Evolutionary conservation across 1,139 yeast genomes (phyloP).

Genomic region (Kurtzmaniella quercitrusa): DNA sequence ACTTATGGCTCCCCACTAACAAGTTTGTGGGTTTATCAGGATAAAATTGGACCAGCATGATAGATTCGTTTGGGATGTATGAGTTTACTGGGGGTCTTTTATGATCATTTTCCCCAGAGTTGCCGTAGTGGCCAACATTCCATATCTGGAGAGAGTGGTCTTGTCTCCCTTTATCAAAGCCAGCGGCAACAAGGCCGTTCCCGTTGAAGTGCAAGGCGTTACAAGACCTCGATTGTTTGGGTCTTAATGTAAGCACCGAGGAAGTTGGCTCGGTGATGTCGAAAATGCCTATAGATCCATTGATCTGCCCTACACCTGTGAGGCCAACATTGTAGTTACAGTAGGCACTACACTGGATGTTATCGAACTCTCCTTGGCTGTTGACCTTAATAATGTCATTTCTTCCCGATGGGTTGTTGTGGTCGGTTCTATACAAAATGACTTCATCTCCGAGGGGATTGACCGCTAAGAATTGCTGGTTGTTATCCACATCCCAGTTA

Average conservation of each 20-base stretch:
- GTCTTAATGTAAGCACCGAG: slow-evolving; percentile 46
- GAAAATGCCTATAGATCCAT: slow-evolving; percentile 63
- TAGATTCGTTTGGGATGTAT: slow-evolving; percentile 70
- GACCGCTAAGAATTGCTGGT: slow-evolving; percentile 58
- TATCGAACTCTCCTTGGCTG: slow-evolving; percentile 63
- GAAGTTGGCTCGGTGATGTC: slow-evolving; percentile 44
- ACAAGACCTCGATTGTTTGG: slow-evolving; percentile 71
- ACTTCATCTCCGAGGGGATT: slow-evolving; percentile 70
- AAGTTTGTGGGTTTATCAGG: slow-evolving; percentile 55
- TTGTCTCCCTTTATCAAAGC: slow-evolving; percentile 75
- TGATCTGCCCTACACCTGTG: slow-evolving; percentile 69
- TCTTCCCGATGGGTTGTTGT: slow-evolving; percentile 32
- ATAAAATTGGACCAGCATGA: slow-evolving; percentile 63
- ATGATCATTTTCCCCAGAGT: slow-evolving; percentile 37
- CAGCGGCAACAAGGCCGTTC: slow-evolving; percentile 66
- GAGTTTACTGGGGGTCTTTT: slow-evolving; percentile 54
- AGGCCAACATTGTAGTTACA: slow-evolving; percentile 55
- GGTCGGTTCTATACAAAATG: slow-evolving; percentile 52
- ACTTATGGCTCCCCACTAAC: slow-evolving; percentile 74
- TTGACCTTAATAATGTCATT: slow-evolving; percentile 42
- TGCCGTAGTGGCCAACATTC: slow-evolving; percentile 64
- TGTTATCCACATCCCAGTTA: slow-evolving; percentile 54
- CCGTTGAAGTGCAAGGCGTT: slow-evolving; percentile 69
- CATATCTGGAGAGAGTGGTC: slow-evolving; percentile 78
- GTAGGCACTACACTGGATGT: slow-evolving; percentile 68